Conservation (phyloP, 257 asterid species). For the Rhazya stricta region DNA sequence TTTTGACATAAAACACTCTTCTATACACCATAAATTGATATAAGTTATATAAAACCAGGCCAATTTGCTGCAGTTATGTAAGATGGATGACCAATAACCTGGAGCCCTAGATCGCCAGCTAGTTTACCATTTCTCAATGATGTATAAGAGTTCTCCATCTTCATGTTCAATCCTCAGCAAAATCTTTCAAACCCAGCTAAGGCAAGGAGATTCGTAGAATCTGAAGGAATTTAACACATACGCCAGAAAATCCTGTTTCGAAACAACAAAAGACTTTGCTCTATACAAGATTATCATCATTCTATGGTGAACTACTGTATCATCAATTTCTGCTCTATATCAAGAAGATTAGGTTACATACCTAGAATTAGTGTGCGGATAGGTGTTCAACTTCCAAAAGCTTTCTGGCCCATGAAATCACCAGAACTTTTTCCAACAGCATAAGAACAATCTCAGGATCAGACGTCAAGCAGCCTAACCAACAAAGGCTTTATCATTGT, state of each 20-base stretch:
- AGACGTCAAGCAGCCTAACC: not conserved
- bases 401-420: not conserved
- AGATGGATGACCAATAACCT: constrained; percentile 48
- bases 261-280: not conserved
- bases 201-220: constrained; percentile 28
- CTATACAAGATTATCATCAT: not conserved
- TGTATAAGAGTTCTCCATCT: constrained; percentile 50
- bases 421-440: not conserved
- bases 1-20: constrained; percentile 66
- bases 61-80: constrained; percentile 40
- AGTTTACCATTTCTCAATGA: constrained; percentile 45
- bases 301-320: not conserved
- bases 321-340: not conserved
- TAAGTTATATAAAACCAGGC: constrained; percentile 58
- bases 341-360: not conserved
- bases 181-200: constrained; percentile 19
- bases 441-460: not conserved
- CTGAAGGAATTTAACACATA: constrained; percentile 8
- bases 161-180: constrained; percentile 20
- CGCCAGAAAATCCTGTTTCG: constrained; percentile 29
- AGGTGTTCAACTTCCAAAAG: no score
- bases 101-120: constrained; percentile 46
- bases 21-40: no score
- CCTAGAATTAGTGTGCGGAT: not conserved
- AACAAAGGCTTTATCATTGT: not conserved